A percentile compares a stretch with the other conserved stretches of the same genome.
phyloP scores from a whole-genome alignment of 768 basidiomycete species.

The Hysterangium stoloniferum region DNA sequence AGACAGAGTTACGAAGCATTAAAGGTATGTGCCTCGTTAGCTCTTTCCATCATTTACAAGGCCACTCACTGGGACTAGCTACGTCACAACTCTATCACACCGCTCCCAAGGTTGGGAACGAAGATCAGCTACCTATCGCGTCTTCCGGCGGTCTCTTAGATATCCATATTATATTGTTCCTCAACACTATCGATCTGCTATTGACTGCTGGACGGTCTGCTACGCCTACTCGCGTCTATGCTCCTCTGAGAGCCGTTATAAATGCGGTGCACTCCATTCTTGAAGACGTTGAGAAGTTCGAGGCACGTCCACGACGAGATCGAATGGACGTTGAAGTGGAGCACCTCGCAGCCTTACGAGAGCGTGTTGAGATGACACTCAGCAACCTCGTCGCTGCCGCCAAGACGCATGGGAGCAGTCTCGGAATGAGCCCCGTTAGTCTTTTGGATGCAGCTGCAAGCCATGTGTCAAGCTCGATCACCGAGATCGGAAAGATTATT shows the following conservation, averaged over 20 bases:
- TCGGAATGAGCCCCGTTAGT: constrained; percentile 90
- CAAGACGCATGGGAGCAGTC: constrained; percentile 87
- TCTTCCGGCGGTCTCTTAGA: constrained; percentile 84
- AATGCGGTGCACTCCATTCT: constrained; percentile 81
- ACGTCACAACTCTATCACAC: constrained; percentile 89
- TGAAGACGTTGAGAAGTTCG: constrained; percentile 78
- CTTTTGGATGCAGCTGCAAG: constrained; percentile 94
- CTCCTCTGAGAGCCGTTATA: constrained; percentile 90
- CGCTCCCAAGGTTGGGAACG: constrained; percentile 63
- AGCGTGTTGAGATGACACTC: constrained; percentile 79
- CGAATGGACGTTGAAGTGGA: constrained; percentile 52
- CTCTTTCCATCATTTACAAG: constrained; percentile 4
- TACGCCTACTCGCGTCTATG: constrained; percentile 81
- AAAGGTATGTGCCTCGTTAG: constrained; percentile 56
- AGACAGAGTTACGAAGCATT: constrained; percentile 88
- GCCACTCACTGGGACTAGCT: constrained; percentile 37
- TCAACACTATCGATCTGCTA: constrained; percentile 81
- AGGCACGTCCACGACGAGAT: constrained; percentile 49
- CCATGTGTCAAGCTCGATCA: constrained; percentile 80
- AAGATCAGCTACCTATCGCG: constrained; percentile 85
- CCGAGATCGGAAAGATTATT: constrained; percentile 78
- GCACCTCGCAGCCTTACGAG: constrained; percentile 53
- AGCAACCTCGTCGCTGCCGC: constrained; percentile 83
- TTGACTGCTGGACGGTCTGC: constrained; percentile 80
- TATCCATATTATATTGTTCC: constrained; percentile 85